A percentile compares a stretch with the other conserved stretches of the same genome.
Conservation (phyloP, 78 protist species). For the Acrasis kona region DNA sequence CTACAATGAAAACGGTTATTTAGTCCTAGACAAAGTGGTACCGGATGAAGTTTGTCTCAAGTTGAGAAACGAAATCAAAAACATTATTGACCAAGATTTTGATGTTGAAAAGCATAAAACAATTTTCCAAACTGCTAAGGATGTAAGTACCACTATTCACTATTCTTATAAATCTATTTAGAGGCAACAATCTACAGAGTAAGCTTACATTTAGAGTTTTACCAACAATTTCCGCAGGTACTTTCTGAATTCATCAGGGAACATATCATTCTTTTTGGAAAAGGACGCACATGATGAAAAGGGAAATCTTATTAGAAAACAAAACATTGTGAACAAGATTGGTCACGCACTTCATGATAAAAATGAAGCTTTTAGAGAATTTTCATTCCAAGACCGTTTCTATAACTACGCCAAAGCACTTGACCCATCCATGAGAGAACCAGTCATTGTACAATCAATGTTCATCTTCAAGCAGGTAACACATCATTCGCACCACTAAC, state of each 20-base stretch:
- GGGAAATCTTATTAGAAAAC: not conserved
- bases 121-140: not conserved
- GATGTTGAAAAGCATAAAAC: not conserved
- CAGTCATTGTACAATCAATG: not conserved
- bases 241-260: not conserved
- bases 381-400: not conserved
- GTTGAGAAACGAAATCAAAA: not conserved
- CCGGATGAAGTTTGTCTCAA: not conserved
- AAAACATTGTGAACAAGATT: not conserved
- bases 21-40: not conserved
- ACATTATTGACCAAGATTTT: not conserved
- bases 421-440: not conserved
- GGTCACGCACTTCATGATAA: conserved; percentile 1
- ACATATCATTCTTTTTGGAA: not conserved
- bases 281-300: not conserved
- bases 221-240: no score
- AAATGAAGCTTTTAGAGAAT: not conserved
- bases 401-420: not conserved
- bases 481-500: no score
- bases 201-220: no score
- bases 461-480: no score
- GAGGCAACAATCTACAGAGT: no score
- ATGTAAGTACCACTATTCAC: not conserved
- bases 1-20: not conserved
- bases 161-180: no score